Conservation (phyloP, 148 eudicot species). For the Rheum nobile region DNA sequence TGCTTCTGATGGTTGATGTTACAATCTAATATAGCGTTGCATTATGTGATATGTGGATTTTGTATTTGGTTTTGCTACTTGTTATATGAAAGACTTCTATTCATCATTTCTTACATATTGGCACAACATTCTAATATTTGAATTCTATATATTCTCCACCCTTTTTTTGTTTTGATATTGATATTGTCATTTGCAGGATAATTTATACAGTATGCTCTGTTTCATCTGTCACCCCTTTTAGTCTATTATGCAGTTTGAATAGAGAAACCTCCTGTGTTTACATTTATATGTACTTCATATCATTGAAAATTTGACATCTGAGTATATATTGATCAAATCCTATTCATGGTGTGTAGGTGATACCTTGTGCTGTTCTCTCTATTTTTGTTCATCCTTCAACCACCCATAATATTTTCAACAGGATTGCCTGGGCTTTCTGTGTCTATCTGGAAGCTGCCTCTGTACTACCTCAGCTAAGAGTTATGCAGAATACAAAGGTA, state of each 20-base stretch:
- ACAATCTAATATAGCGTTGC: neutral
- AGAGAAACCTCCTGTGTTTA: neutral
- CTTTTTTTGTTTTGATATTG: neutral
- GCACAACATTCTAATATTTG: neutral
- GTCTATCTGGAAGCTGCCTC: conserved; percentile 16
- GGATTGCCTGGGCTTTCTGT: conserved; percentile 18
- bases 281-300: neutral
- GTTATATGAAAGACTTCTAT: neutral
- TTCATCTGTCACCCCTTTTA: neutral
- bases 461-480: conserved; percentile 16
- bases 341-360: conserved; percentile 2
- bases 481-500: conserved; percentile 18
- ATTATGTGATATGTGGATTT: neutral
- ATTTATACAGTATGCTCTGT: neutral
- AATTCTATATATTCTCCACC: neutral
- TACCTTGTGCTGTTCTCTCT: conserved; percentile 13
- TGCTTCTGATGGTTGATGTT: neutral
- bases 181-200: neutral
- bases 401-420: conserved; percentile 12
- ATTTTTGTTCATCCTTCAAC: conserved; percentile 15
- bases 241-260: neutral
- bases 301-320: neutral
- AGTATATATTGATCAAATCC: neutral
- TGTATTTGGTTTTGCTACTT: neutral
- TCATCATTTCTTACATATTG: neutral